Evolutionary conservation across 169 alveolate species (phyloP).

Genomic region (Sarcocystis neurona): DNA sequence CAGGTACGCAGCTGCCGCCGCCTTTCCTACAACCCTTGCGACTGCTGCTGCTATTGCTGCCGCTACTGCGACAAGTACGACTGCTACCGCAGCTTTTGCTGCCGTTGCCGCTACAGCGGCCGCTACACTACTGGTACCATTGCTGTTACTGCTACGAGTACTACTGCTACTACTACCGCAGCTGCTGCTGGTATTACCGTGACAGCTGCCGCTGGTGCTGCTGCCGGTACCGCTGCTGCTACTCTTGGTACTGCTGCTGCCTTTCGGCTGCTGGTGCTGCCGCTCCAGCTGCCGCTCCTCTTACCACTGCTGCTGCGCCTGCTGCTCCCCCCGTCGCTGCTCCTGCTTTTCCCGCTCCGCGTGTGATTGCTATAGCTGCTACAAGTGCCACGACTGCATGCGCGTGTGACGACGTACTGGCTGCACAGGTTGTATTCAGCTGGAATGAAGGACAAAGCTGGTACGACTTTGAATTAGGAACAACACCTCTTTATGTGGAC

Average conservation of each 20-base stretch:
- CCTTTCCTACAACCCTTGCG: background rate
- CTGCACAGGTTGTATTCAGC: constrained; percentile 88
- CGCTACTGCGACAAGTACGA: too few species aligned
- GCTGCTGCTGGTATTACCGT: too few species aligned
- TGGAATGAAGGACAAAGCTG: constrained; percentile 98
- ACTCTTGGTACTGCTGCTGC: background rate
- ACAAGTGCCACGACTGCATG: too few species aligned
- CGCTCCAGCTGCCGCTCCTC: background rate
- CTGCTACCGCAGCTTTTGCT: too few species aligned
- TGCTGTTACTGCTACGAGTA: too few species aligned
- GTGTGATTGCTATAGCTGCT: background rate
- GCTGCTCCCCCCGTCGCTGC: too few species aligned
- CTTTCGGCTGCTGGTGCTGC: too few species aligned
- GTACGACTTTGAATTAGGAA: constrained; percentile 91
- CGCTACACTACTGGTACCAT: too few species aligned
- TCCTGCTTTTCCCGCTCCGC: background rate
- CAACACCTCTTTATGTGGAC: constrained; percentile 87
- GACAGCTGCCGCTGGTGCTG: too few species aligned
- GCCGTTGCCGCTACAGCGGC: too few species aligned
- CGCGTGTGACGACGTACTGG: too few species aligned
- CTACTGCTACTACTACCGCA: too few species aligned
- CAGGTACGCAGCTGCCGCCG: background rate
- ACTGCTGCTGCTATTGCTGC: background rate
- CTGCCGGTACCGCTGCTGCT: background rate
- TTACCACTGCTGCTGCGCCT: background rate